Evolutionary conservation across 2,329 filamentous ascomycete species (phyloP), one percentile per base, ranked within the genome.

Genomic region (Colletotrichum lentis): DNA sequence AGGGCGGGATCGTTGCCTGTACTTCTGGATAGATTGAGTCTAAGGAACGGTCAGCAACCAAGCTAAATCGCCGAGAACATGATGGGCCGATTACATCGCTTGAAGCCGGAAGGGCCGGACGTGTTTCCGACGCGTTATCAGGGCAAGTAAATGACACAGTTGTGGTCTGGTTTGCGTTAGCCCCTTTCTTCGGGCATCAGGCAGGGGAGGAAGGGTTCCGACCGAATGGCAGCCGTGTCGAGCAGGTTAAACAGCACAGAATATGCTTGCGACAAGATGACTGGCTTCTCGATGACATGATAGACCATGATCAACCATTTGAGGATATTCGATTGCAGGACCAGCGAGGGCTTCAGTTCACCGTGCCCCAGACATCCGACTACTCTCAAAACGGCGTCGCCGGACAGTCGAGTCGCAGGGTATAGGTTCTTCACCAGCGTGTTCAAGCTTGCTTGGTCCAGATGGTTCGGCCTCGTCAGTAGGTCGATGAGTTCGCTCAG

Each of bases 81-180:
- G 16, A 49, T 43, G 22, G 16, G 22, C 1, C 7, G 12, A 86
- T 76, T 75, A 90, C 88, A 96, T 80, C 50, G 88, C 82, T 75
- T 96, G 92, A 67, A 97, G 94, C 67, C 93, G 86, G 75, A 93
- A 94, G 2, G 92, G 92, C 71, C 90, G 89, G 52, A 97, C 93
- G 78, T 97, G 93, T 74, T 89, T 93, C 64, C 93, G 88, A 64
- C 92, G 84, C 53, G 93, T 96, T 54, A 95, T 88, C 37, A 95
- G 78, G 3, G 91, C 93, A 24, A 97, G 82, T 43, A 97, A 78
- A 79, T 96, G 92, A 74, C 92, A 94, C 57, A 96, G 76, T 70
- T 85, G 83, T 12, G 86, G 81, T 64, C 86, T 86, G 62, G 24
- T 55, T 43, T 74, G 44, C 72, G 73, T 74, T 77, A 74, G 68